Evolutionary conservation across 192 early-diverging fungal genomes (phyloP), one percentile per base, ranked within the genome.

Genomic region (Rhizophagus clarus): DNA sequence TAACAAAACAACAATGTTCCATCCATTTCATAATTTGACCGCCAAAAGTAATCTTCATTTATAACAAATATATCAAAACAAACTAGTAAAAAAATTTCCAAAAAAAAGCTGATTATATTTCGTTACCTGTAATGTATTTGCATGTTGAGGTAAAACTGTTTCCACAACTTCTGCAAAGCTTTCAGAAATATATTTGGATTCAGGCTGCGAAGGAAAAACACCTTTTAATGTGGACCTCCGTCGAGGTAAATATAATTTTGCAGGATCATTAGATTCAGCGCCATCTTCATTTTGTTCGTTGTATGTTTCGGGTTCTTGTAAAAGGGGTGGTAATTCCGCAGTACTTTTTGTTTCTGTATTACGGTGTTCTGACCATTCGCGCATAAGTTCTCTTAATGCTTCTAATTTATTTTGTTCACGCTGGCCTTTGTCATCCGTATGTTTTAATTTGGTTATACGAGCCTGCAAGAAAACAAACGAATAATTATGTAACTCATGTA

Each of bases 11-110:
- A 79, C 91, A 89, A 24, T 81, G 85, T 77, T 93, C 92, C 92
- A 93, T 93, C 90, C 90, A 93, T 61, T 88, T 81, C 85, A 93
- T 92, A 61, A 93, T 92, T 70, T 91, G 89, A 26, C 92, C 92
- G 72, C 92, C 92, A 86, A 93, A 93, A 7, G 91, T 92, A 61
- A 93, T 93, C 31, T 83, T 15, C 15, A 29, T n/a, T 42, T 60
- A 61, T 31, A 22, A 51, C 10, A 22, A 15, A 74, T 29, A 15
- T 74, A 74, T 45, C 1, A 60, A 29, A 20, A 22, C 2, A 20
- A 8, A 32, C 4, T 22, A 34, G 6, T 51, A 61, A 60, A 61
- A n/a, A 4, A 5, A 14, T 6, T 15, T 26, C 6, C 20, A 20
- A 28, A 15, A 60, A 49, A 15, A 60, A 49, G 14, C 24, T 2